phyloP scores from a whole-genome alignment of 805 yeast genomes.

The Ogataea naganishii region DNA sequence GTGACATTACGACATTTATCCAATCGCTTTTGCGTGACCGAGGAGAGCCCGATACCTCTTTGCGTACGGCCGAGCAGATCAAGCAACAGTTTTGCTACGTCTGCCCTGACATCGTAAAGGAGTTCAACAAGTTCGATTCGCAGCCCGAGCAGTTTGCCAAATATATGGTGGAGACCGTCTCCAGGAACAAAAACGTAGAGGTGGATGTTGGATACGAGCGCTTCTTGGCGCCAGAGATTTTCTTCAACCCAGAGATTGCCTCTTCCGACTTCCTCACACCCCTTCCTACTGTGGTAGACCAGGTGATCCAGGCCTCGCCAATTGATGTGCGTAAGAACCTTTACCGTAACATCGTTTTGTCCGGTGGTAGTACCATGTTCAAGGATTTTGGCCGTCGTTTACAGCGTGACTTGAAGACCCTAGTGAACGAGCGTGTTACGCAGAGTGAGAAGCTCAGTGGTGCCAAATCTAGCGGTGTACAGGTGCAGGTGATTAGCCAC shows the following conservation, averaged over 20 bases:
- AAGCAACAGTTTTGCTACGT: slow-evolving; percentile 97
- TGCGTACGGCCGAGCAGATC: slow-evolving; percentile 93
- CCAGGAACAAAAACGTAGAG: slow-evolving; percentile 46
- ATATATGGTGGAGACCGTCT: slow-evolving; percentile 77
- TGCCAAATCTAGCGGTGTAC: slow-evolving; percentile 83
- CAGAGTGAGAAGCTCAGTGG: slow-evolving; percentile 70
- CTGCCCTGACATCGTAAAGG: slow-evolving; percentile 95
- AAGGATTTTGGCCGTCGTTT: slow-evolving; percentile 96
- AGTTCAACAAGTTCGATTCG: slow-evolving; percentile 88
- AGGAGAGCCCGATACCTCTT: slow-evolving; percentile 89
- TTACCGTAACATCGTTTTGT: slow-evolving; percentile 88
- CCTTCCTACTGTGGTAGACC: slow-evolving; percentile 91
- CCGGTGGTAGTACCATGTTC: slow-evolving; percentile 99
- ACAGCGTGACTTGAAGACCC: slow-evolving; percentile 83
- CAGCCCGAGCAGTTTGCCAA: slow-evolving; percentile 92
- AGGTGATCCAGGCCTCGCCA: slow-evolving; percentile 90
- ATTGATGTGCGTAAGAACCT: slow-evolving; percentile 96
- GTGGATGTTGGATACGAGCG: slow-evolving; percentile 98
- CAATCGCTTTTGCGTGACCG: slow-evolving; percentile 93
- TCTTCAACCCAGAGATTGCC: slow-evolving; percentile 96
- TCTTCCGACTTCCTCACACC: slow-evolving; percentile 94
- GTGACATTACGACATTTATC: slow-evolving; percentile 91
- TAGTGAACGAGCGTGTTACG: slow-evolving; percentile 85
- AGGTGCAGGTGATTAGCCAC: slow-evolving; percentile 93
- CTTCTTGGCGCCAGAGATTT: slow-evolving; percentile 97